phyloP scores from a whole-genome alignment of 106 monocot species.

The Chionographis japonica region DNA sequence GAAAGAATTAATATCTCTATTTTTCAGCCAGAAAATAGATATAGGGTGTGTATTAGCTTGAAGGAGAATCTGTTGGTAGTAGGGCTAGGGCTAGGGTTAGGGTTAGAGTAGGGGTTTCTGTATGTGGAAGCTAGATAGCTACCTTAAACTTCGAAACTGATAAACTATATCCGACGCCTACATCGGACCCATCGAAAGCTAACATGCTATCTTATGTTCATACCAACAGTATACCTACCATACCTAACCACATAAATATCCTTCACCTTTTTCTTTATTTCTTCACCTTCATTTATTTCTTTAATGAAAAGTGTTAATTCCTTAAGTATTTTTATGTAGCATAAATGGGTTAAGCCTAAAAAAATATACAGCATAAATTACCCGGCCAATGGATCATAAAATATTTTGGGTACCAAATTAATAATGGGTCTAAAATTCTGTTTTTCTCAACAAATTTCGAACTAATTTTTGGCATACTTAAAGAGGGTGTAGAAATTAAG shows the following conservation, averaged over 20 bases:
- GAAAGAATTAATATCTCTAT: too few species aligned
- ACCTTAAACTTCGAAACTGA: slow-evolving; percentile 12
- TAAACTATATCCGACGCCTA: not conserved
- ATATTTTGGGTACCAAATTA: too few species aligned
- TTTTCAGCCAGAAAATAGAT: too few species aligned
- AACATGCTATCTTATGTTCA: not conserved
- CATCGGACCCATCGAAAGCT: slow-evolving; percentile 3
- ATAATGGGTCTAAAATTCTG: too few species aligned
- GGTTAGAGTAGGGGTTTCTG: slow-evolving; percentile 1
- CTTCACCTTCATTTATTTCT: not conserved
- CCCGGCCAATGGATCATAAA: too few species aligned
- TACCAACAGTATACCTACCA: slow-evolving; percentile 19
- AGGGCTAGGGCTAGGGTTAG: not conserved
- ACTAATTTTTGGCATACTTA: not conserved
- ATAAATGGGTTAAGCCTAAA: too few species aligned
- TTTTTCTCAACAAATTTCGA: not conserved
- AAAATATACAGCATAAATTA: too few species aligned
- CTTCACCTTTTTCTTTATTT: not conserved
- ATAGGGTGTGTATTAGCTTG: not conserved
- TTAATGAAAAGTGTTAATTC: not conserved
- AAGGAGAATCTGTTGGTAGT: not conserved
- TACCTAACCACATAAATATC: slow-evolving; percentile 12
- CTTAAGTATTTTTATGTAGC: not conserved
- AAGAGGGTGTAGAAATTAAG: slow-evolving; percentile 3
- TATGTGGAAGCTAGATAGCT: slow-evolving; percentile 8